Evolutionary conservation across 2,329 filamentous ascomycete species (phyloP), one percentile per base, ranked within the genome.

Genomic region (Dothistroma septosporum): DNA sequence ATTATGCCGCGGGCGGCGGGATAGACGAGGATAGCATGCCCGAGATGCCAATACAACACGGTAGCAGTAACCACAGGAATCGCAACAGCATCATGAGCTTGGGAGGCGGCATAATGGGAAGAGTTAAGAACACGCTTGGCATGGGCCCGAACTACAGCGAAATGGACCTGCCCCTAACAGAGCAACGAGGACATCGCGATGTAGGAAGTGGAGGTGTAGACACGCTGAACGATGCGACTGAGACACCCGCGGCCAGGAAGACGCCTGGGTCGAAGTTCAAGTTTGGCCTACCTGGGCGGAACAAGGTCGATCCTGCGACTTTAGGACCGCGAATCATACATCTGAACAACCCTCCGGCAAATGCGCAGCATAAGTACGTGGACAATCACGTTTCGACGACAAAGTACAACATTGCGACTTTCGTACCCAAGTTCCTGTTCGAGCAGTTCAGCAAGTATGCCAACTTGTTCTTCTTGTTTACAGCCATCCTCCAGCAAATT

Each of bases 401-500:
- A 65, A 99, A 99, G 77, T 99, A 99, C 84, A 99, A 97, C 75
- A 70, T 91, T 72, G 82, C 90, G 58, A 96, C 92, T 21, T 99
- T 99, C 76, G 74, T 97, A 19, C 94, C 94, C 55, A 99, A 99
- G 77, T 99, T 99, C 77, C 82, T 99, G 59, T 92, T 93, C 75
- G 94, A 99, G 76, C 94, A 99, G 75, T 99, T 99, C 78, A 97
- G 92, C 63, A 99, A 97, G 81, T 96, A 97, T 77, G 94, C 94
- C 80, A 99, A 99, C 78, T 78, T 99, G 72, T 99, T 99, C 82
- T 99, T 99, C 89, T 85, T 99, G 74, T 97, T 99, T 76, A 99
- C 94, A 41, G 92, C 94, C 16, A 87, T 86, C 46, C 80, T 99
- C 50, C 94, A 99, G 79, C 94, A 99, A 76, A 96, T 99, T 63